Percentiles rank a stretch among this genome's conserved stretches.
These are phyloP conservation scores for Calocybe gangraenosa DNA, from an alignment of 768 basidiomycete genomes.

Conservation along the genomic window DNA sequence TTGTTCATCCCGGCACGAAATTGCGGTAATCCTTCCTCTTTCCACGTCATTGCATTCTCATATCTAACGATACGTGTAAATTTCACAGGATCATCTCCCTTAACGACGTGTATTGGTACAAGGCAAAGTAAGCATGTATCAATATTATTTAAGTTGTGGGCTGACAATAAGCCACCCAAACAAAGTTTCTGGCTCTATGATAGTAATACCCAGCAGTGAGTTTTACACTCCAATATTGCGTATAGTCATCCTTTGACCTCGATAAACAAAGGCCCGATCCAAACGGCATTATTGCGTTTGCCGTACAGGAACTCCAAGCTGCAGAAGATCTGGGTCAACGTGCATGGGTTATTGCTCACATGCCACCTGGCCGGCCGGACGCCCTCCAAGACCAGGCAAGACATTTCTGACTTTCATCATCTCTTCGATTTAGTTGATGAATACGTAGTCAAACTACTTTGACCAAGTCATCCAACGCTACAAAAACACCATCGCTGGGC, in stretches of 20 bases:
- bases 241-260: neutral
- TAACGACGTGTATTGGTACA: constrained; percentile 62
- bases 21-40: constrained; percentile 31
- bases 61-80: neutral
- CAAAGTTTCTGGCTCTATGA: constrained; percentile 60
- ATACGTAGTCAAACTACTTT: constrained; percentile 52
- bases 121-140: constrained; percentile 38
- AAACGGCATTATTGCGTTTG: constrained; percentile 54
- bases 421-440: neutral
- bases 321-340: constrained; percentile 59
- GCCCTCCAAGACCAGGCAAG: constrained; percentile 47
- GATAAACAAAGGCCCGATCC: constrained; percentile 41
- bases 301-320: constrained; percentile 47
- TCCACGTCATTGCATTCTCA: neutral
- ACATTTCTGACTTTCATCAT: neutral
- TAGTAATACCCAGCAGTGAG: constrained; percentile 41
- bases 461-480: constrained; percentile 61
- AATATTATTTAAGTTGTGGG: neutral
- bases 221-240: neutral
- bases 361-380: constrained; percentile 48
- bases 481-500: constrained; percentile 51
- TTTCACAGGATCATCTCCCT: constrained; percentile 47
- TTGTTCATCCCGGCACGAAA: constrained; percentile 42
- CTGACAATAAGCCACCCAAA: neutral
- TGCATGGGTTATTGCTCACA: constrained; percentile 60